These are phyloP conservation scores for Suillus occidentalis DNA, from an alignment of 768 basidiomycete species.

Conservation along the genomic window DNA sequence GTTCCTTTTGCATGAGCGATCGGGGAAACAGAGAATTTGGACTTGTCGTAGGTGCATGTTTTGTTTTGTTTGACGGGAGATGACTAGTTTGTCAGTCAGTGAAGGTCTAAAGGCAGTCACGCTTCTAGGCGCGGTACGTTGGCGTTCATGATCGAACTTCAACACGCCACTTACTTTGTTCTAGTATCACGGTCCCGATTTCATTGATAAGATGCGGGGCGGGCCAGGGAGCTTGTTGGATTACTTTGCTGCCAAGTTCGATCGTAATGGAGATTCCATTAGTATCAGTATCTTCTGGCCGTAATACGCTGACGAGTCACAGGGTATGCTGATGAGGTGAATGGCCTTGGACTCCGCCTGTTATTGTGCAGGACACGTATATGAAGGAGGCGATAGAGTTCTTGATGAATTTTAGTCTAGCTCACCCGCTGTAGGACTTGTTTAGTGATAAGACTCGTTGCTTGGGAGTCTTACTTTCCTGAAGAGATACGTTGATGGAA, in stretches of 20 bases:
- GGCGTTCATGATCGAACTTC: neutral
- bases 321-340: neutral
- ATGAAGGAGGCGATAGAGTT: neutral
- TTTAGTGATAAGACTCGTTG: too few species aligned
- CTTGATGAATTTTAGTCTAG: neutral
- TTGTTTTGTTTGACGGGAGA: neutral
- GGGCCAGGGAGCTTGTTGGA: neutral
- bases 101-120: neutral
- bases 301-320: neutral
- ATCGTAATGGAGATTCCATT: neutral
- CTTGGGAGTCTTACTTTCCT: too few species aligned
- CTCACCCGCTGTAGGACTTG: neutral
- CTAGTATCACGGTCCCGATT: neutral
- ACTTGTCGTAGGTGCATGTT: constrained; percentile 31
- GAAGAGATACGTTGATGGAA: too few species aligned
- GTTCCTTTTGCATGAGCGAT: constrained; percentile 32
- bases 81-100: neutral
- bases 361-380: neutral
- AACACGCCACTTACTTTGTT: neutral
- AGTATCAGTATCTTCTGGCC: neutral
- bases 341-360: neutral
- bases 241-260: neutral
- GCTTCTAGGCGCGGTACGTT: neutral
- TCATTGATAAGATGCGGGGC: neutral
- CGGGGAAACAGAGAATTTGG: constrained; percentile 33